These are phyloP conservation scores for Cryoendolithus antarcticus DNA, from an alignment of 2,329 filamentous ascomycete species.

Conservation along the genomic window DNA sequence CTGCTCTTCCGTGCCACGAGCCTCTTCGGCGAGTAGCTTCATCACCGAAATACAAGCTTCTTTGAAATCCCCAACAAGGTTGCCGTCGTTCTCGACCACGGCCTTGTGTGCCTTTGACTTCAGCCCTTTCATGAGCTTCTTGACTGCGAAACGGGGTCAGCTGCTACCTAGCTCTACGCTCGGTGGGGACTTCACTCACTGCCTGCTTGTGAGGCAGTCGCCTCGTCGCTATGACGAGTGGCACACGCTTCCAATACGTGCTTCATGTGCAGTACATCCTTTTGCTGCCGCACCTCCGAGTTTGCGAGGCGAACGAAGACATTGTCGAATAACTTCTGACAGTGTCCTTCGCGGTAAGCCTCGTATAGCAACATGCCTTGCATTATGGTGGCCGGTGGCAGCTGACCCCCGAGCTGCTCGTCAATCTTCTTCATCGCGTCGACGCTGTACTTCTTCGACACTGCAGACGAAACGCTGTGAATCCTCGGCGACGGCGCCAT, in stretches of 20 bases:
- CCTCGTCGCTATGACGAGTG: constrained; percentile 1
- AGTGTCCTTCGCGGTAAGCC: constrained; percentile 15
- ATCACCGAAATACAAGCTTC: not conserved
- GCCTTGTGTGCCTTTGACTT: not conserved
- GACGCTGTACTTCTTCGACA: not conserved
- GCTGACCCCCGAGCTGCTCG: constrained; percentile 8
- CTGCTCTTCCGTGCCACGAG: constrained; percentile 1
- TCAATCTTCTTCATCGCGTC: constrained; percentile 9
- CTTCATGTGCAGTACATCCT: not conserved
- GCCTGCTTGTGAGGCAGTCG: not conserved
- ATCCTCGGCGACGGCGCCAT: not conserved
- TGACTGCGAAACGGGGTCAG: not conserved
- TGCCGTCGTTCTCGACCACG: not conserved
- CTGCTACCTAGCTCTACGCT: not conserved
- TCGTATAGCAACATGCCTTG: constrained; percentile 20
- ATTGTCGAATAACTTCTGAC: constrained; percentile 15
- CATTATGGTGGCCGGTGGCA: constrained; percentile 16
- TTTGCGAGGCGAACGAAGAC: constrained; percentile 13
- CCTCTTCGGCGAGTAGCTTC: constrained; percentile 2
- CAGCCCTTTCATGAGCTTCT: not conserved
- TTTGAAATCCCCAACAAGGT: constrained; percentile 1
- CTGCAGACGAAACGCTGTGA: not conserved
- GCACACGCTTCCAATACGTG: constrained; percentile 1
- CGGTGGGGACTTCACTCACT: not conserved
- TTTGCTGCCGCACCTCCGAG: constrained; percentile 7